Evolutionary conservation across 352 stramenopile genomes (phyloP).

Genomic region (Pythium chondricola): DNA sequence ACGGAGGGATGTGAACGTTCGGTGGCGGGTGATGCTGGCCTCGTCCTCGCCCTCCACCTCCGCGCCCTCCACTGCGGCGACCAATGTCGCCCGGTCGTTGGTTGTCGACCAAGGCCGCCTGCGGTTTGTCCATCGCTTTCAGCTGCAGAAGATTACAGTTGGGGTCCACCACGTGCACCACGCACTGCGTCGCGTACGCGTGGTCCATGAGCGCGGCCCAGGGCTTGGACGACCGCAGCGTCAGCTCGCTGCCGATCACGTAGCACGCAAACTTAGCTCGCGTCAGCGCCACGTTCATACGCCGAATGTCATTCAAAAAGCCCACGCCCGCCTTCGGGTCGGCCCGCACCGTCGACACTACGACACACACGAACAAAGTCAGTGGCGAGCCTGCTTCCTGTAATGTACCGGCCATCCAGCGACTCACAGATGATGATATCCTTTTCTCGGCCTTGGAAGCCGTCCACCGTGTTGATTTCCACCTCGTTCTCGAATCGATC

Average conservation of each 20-base stretch:
- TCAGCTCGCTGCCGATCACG: constrained; percentile 79
- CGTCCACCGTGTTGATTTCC: constrained; percentile 91
- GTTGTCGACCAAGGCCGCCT: neutral
- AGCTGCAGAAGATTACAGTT: constrained; percentile 70
- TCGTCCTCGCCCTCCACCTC: constrained; percentile 1
- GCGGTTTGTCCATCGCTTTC: constrained; percentile 43
- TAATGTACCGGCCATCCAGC: too few relatives aligned
- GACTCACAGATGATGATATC: constrained; percentile 88
- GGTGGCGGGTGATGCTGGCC: constrained; percentile 3
- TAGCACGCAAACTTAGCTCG: constrained; percentile 86
- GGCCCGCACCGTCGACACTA: constrained; percentile 84
- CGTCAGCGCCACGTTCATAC: constrained; percentile 87
- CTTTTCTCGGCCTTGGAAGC: constrained; percentile 89
- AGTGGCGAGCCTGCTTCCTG: too few relatives aligned
- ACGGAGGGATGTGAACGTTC: constrained; percentile 4
- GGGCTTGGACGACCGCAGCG: constrained; percentile 77
- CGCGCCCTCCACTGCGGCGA: neutral
- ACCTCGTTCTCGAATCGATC: constrained; percentile 75
- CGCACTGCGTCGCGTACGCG: constrained; percentile 46
- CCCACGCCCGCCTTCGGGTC: constrained; percentile 76
- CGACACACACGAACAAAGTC: constrained; percentile 2
- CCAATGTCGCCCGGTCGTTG: too few relatives aligned
- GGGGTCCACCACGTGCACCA: constrained; percentile 81
- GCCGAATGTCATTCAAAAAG: constrained; percentile 85
- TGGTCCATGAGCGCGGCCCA: constrained; percentile 79